phyloP scores from a whole-genome alignment of 2,329 filamentous ascomycete genomes.

The Trichoderma koningii region DNA sequence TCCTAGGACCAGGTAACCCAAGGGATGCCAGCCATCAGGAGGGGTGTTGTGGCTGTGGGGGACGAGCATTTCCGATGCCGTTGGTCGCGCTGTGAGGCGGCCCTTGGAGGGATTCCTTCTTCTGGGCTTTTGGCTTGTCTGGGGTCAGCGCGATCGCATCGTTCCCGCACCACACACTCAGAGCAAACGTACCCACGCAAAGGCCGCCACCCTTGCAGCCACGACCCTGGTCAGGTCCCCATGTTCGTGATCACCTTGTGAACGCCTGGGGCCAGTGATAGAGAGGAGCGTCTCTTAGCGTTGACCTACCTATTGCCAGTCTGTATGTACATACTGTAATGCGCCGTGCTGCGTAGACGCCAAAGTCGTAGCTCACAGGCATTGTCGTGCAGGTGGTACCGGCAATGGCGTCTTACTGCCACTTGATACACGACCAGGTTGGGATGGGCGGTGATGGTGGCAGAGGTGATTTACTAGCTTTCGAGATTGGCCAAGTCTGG shows the following conservation, averaged over 20 bases:
- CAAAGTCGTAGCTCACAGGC: conserved; percentile 20
- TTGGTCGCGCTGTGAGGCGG: conserved; percentile 19
- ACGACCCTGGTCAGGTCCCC: background rate
- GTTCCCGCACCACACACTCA: conserved; percentile 32
- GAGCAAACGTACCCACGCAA: conserved; percentile 18
- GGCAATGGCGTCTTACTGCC: conserved; percentile 13
- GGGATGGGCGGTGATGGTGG: background rate
- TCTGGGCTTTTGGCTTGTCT: conserved; percentile 22
- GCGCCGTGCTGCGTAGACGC: conserved; percentile 22
- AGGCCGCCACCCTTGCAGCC: conserved; percentile 20
- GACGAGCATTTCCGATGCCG: conserved; percentile 19
- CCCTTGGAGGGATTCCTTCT: conserved; percentile 12
- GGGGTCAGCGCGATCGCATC: conserved; percentile 30
- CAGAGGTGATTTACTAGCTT: background rate
- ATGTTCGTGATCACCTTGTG: conserved; percentile 25
- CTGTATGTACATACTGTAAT: background rate
- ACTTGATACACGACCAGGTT: background rate
- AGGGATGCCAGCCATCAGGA: conserved; percentile 16
- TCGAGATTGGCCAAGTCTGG: conserved; percentile 15
- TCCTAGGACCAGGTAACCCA: conserved; percentile 10
- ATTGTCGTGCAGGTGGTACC: conserved; percentile 18
- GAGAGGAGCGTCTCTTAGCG: conserved; percentile 22
- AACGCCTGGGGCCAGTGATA: conserved; percentile 26
- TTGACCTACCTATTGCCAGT: background rate
- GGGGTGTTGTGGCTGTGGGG: conserved; percentile 13